phyloP scores from a whole-genome alignment of 202 grass and related monocot species.

The Digitaria exilis region DNA sequence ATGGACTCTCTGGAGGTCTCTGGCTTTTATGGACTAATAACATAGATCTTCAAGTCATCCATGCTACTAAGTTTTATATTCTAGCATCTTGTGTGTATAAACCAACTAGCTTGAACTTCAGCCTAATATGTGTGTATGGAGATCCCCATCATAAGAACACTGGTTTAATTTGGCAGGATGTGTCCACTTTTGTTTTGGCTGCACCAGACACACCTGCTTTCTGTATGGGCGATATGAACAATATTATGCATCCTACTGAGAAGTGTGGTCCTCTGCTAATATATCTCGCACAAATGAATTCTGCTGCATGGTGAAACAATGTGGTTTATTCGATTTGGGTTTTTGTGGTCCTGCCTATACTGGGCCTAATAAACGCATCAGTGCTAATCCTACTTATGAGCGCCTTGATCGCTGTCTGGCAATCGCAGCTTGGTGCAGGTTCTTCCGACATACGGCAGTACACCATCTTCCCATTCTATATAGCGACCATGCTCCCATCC shows the following conservation, averaged over 20 bases:
- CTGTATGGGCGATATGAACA: neutral
- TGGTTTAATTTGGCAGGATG: neutral
- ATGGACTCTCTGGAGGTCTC: no score
- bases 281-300: neutral
- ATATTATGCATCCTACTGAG: neutral
- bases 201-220: neutral
- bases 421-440: neutral
- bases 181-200: neutral
- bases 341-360: neutral
- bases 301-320: neutral
- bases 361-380: neutral
- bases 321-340: neutral
- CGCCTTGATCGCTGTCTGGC: neutral
- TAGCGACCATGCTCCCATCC: neutral
- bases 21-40: no score
- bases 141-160: no score
- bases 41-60: no score
- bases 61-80: no score
- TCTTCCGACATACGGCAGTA: accelerated
- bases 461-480: neutral
- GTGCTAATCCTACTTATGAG: neutral
- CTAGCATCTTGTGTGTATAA: no score
- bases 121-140: no score
- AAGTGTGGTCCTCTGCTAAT: accelerated
- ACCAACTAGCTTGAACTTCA: no score